Conservation (phyloP, 257 asterid genomes). For the Solanum ahanhuiri region DNA sequence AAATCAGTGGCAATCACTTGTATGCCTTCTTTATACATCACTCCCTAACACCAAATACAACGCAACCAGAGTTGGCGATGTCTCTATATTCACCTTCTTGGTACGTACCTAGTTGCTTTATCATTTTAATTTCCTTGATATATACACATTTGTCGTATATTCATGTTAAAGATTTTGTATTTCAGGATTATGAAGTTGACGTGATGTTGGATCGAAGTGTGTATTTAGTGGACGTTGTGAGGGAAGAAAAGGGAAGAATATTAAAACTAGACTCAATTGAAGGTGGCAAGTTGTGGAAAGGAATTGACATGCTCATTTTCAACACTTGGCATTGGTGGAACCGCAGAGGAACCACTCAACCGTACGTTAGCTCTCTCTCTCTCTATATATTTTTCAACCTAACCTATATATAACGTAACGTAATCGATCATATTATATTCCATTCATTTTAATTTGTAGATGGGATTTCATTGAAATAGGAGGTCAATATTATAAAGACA, state of each 20-base stretch:
- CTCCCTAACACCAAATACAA: slow-evolving; percentile 12
- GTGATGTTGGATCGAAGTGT: slow-evolving; percentile 53
- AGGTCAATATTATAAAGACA: slow-evolving; percentile 53
- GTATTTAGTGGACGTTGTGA: slow-evolving; percentile 55
- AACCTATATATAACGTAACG: not conserved
- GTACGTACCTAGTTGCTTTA: slow-evolving; percentile 4
- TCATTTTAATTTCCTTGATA: not conserved
- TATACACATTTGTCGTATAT: not conserved
- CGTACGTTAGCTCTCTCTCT: slow-evolving; percentile 26
- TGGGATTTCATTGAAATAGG: slow-evolving; percentile 69
- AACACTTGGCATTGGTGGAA: slow-evolving; percentile 96
- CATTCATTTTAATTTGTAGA: slow-evolving; percentile 1
- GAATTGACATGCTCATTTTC: slow-evolving; percentile 55
- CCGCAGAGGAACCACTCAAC: slow-evolving; percentile 64
- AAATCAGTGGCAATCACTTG: slow-evolving; percentile 29
- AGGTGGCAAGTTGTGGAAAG: slow-evolving; percentile 54
- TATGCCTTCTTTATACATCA: slow-evolving; percentile 25
- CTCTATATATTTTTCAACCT: not conserved
- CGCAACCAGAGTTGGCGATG: slow-evolving; percentile 3
- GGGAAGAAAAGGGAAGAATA: slow-evolving; percentile 38
- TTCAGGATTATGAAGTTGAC: slow-evolving; percentile 47
- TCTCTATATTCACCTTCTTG: slow-evolving; percentile 12
- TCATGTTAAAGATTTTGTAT: too few species aligned
- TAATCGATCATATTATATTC: too few species aligned
- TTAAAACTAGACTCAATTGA: slow-evolving; percentile 58